Conservation (phyloP, 139 green algal species). For the Coelastrella sp. region DNA sequence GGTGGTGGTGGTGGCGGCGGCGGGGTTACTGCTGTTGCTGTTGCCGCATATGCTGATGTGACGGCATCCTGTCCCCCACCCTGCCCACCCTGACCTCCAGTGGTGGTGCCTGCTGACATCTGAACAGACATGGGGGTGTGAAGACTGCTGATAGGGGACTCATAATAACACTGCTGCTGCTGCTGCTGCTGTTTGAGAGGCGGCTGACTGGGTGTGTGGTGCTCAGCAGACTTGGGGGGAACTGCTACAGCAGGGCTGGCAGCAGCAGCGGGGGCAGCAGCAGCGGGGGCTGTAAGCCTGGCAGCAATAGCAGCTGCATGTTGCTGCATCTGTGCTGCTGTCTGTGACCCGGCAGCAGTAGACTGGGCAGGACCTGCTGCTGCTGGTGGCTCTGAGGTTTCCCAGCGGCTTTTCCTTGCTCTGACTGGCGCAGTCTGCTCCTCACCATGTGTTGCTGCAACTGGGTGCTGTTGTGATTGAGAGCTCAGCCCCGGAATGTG, state of each 20-base stretch:
- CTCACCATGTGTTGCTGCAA: no score
- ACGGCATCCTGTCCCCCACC: background rate
- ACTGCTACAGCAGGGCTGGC: background rate
- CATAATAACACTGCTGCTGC: conserved; percentile 38
- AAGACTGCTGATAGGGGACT: conserved; percentile 28
- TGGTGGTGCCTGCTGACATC: background rate
- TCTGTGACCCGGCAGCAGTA: background rate
- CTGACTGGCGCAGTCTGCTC: no score
- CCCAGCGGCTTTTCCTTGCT: no score
- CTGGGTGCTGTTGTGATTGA: no score
- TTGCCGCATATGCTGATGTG: background rate
- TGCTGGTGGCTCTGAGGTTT: no score
- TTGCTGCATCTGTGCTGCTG: background rate
- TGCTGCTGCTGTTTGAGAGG: background rate
- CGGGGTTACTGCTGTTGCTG: background rate
- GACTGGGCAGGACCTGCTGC: background rate
- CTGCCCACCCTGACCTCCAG: background rate
- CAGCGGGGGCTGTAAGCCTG: background rate
- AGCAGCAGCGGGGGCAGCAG: background rate
- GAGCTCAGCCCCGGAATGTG: no score
- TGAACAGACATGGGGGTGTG: background rate
- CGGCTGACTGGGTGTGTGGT: background rate
- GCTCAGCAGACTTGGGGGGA: background rate
- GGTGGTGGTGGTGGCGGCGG: background rate
- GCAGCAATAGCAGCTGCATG: background rate